phyloP scores from a whole-genome alignment of 2,329 filamentous ascomycete genomes.

The Allantophomopsis lycopodina region DNA sequence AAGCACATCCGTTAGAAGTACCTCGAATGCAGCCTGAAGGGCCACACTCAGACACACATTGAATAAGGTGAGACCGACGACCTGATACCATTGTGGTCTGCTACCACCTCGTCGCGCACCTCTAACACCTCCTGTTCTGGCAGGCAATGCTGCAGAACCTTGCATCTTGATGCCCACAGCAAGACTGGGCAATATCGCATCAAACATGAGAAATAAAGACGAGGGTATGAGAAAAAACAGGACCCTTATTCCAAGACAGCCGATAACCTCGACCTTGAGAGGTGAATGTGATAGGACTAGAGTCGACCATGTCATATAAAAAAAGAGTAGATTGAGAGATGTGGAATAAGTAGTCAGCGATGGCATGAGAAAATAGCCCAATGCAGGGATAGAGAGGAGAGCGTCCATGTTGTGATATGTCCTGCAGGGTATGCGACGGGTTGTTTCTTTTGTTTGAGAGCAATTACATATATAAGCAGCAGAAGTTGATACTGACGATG shows the following conservation, averaged over 20 bases:
- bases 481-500: no score
- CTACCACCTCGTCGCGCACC: constrained; percentile 22
- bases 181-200: constrained; percentile 55
- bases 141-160: constrained; percentile 34
- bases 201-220: constrained; percentile 58
- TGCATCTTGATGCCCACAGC: constrained; percentile 56
- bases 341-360: constrained; percentile 57
- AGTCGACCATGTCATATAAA: constrained; percentile 82
- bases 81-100: constrained; percentile 26
- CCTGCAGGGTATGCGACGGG: no score
- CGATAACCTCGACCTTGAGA: constrained; percentile 61
- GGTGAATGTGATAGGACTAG: constrained; percentile 66
- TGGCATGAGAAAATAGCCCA: constrained; percentile 52
- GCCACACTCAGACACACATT: constrained; percentile 39
- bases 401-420: constrained; percentile 36
- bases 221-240: constrained; percentile 65
- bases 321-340: constrained; percentile 74
- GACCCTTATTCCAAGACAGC: constrained; percentile 51
- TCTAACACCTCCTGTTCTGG: constrained; percentile 21
- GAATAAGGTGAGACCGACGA: constrained; percentile 35
- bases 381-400: constrained; percentile 57
- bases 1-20: constrained; percentile 35
- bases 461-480: no score
- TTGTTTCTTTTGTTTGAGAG: no score
- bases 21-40: constrained; percentile 41